A percentile compares a stretch with the other conserved stretches of the same genome.
Conservation (phyloP, 2,329 filamentous ascomycete species). For the Ceratocystis albifundus region DNA sequence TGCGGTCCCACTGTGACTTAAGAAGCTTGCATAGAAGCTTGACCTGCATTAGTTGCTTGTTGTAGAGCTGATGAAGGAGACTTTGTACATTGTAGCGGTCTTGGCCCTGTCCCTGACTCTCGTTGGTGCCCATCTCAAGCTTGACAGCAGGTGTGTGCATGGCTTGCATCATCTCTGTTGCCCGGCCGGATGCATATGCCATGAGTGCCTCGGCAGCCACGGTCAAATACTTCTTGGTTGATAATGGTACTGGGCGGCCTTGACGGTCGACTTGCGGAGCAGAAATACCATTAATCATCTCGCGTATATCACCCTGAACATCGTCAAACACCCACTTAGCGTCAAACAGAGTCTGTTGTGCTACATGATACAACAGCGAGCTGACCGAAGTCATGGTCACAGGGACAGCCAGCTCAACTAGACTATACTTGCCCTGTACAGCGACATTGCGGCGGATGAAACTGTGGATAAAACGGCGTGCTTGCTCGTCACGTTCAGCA, state of each 20-base stretch:
- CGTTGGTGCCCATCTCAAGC: not conserved
- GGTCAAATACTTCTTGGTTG: slow-evolving; percentile 12
- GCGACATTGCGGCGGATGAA: slow-evolving; percentile 30
- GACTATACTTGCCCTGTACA: slow-evolving; percentile 25
- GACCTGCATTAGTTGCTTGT: slow-evolving; percentile 10
- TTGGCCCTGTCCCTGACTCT: not conserved
- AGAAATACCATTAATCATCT: slow-evolving; percentile 16
- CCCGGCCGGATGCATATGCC: slow-evolving; percentile 17
- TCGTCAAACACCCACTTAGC: slow-evolving; percentile 28
- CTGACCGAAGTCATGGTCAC: slow-evolving; percentile 28
- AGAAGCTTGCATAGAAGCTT: slow-evolving; percentile 19
- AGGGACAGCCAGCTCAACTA: slow-evolving; percentile 25
- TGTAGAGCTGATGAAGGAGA: slow-evolving; percentile 12
- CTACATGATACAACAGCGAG: slow-evolving; percentile 27
- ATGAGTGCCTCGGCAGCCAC: slow-evolving; percentile 18
- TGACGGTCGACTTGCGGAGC: slow-evolving; percentile 5
- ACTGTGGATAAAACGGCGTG: slow-evolving; percentile 27
- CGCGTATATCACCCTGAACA: slow-evolving; percentile 19
- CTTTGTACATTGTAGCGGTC: not conserved
- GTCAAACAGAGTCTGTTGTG: slow-evolving; percentile 28
- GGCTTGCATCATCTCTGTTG: slow-evolving; percentile 14
- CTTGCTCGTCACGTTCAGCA: slow-evolving; percentile 31
- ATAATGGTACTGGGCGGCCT: slow-evolving; percentile 3
- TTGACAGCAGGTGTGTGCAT: slow-evolving; percentile 15
- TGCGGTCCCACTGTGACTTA: slow-evolving; percentile 25